Evolutionary conservation across 2,329 filamentous ascomycete genomes (phyloP), one percentile per base, ranked within the genome.

Genomic region (Colletotrichum falcatum): DNA sequence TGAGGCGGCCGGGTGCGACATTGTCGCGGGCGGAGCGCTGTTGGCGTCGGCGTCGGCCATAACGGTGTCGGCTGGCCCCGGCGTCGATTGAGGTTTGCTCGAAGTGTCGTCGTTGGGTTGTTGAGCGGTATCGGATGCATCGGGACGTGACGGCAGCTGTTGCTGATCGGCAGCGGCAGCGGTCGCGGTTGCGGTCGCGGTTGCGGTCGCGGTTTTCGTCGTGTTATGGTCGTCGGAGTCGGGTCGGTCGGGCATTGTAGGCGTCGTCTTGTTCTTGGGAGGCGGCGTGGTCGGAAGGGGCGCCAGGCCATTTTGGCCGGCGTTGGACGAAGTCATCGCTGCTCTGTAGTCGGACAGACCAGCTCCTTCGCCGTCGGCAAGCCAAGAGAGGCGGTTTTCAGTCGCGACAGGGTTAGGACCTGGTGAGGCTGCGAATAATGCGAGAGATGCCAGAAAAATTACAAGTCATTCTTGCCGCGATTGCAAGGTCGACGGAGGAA

Each of bases 261-360:
- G 54, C 20, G 66, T 61, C 30, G 28, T 65, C 33, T 61, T 67
- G 37, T 55, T 56, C 72, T 71, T 70, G 46, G 73, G 67, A 20
- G 67, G 71, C 71, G 73, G 67, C 59, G 65, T 73, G 60, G 61
- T 71, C 73, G 73, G 76, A 73, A 66, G 71, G 66, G 65, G 73
- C 72, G 71, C 70, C 64, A 69, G 68, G 73, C 74, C 74, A 75
- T 77, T 73, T 74, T 78, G 80, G 80, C 80, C 81, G 79, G 79
- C 82, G 79, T 82, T 82, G 78, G 86, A 87, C 87, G 86, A 89
- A 87, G 85, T 88, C 87, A 89, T 88, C 86, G 86, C 87, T 88
- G 80, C 81, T 84, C 79, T 78, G 77, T 74, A 72, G 71, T 65
- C 73, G 75, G 79, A 85, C 85, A 87, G 72, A 73, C 61, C 70